These are phyloP conservation scores for Paramyrothecium roridum DNA, from an alignment of 2,329 filamentous ascomycete species.

Conservation along the genomic window DNA sequence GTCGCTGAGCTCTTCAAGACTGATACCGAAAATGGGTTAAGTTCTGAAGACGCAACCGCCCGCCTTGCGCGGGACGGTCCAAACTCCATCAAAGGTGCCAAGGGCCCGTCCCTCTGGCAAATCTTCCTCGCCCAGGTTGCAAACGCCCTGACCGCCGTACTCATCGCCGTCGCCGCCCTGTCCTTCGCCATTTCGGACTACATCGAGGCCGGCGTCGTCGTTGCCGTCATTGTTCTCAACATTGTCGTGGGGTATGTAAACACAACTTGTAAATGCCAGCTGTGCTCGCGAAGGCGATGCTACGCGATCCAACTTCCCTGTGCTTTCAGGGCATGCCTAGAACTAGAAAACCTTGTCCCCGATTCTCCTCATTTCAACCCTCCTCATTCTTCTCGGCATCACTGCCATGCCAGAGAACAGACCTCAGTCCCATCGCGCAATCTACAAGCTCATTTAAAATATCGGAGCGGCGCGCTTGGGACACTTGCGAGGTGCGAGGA, in stretches of 20 bases:
- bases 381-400: background rate
- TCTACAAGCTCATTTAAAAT: background rate
- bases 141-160: slow-evolving; percentile 72
- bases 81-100: slow-evolving; percentile 69
- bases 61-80: slow-evolving; percentile 65
- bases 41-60: slow-evolving; percentile 57
- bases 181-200: slow-evolving; percentile 64
- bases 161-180: slow-evolving; percentile 71
- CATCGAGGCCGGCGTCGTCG: slow-evolving; percentile 61
- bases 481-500: background rate
- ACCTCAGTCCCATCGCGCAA: background rate
- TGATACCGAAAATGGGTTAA: slow-evolving; percentile 57
- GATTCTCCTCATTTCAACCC: slow-evolving; percentile 6
- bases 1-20: slow-evolving; percentile 37
- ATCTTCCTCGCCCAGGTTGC: slow-evolving; percentile 75
- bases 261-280: no score
- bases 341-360: slow-evolving; percentile 1
- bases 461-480: background rate
- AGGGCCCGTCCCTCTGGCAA: slow-evolving; percentile 69
- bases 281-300: no score
- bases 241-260: slow-evolving; percentile 59
- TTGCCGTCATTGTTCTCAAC: slow-evolving; percentile 64
- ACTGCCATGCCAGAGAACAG: background rate
- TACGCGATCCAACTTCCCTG: background rate
- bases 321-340: background rate